Conservation (phyloP, 2,329 filamentous ascomycete genomes). For the Aspergillus ruber region DNA sequence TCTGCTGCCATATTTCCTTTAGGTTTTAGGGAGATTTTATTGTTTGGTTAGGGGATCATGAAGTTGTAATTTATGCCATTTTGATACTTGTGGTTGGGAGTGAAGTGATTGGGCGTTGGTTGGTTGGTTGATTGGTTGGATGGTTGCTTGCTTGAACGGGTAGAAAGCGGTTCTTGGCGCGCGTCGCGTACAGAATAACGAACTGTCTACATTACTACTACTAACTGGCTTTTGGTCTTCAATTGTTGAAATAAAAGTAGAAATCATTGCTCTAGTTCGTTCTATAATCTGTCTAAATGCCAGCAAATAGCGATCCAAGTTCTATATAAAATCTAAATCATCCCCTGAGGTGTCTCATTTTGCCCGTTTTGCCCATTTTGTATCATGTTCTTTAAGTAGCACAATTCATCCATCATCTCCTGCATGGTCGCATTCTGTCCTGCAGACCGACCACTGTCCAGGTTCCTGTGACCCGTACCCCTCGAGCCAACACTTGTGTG, state of each 20-base stretch:
- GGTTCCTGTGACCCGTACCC: conserved; percentile 5
- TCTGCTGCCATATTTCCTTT: neutral
- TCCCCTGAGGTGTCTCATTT: conserved; percentile 5
- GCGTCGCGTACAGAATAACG: too few relatives aligned
- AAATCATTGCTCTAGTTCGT: neutral
- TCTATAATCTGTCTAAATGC: neutral
- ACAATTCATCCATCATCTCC: conserved; percentile 46
- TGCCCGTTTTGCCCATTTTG: conserved; percentile 18
- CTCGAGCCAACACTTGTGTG: neutral
- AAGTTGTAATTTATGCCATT: neutral
- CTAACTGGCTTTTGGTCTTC: too few relatives aligned
- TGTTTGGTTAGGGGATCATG: neutral
- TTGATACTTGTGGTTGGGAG: neutral
- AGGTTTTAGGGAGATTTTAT: neutral
- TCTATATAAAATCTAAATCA: conserved; percentile 6
- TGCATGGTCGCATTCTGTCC: conserved; percentile 37
- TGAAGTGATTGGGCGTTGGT: neutral
- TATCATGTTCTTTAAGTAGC: conserved; percentile 46
- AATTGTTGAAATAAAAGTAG: too few relatives aligned
- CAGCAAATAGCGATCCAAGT: too few relatives aligned
- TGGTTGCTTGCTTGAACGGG: neutral
- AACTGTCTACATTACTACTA: neutral
- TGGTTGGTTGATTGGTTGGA: neutral
- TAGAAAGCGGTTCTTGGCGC: neutral
- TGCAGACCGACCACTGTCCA: conserved; percentile 14